A percentile compares a stretch with the other conserved stretches of the same genome.
Evolutionary conservation across 768 basidiomycete genomes (phyloP).

Genomic region (Suillus lakei): DNA sequence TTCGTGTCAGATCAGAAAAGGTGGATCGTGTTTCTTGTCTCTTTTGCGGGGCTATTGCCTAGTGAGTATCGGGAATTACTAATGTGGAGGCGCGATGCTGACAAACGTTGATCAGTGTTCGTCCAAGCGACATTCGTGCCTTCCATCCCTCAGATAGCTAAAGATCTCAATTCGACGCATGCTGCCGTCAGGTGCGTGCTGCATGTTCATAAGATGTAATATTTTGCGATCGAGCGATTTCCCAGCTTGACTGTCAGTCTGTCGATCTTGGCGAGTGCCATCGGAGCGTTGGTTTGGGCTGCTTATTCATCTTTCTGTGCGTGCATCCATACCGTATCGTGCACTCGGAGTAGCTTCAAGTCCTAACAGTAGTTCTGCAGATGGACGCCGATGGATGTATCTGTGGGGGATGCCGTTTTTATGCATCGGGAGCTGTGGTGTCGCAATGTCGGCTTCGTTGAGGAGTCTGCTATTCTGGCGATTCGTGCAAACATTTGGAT

Average conservation of each 20-base stretch:
- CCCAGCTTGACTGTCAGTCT: conserved; percentile 55
- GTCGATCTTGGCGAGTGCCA: conserved; percentile 48
- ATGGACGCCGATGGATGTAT: conserved; percentile 69
- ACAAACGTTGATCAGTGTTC: conserved; percentile 52
- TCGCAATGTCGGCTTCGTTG: conserved; percentile 50
- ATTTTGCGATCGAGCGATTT: neutral
- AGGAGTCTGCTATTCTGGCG: conserved; percentile 61
- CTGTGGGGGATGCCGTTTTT: conserved; percentile 62
- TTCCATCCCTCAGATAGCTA: conserved; percentile 73
- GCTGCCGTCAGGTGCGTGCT: conserved; percentile 55
- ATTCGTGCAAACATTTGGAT: conserved; percentile 68
- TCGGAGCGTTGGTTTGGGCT: conserved; percentile 57
- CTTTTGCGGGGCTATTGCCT: conserved; percentile 65
- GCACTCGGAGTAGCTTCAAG: neutral
- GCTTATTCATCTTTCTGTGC: conserved; percentile 55
- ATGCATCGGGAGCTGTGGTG: conserved; percentile 62
- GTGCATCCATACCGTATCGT: conserved; percentile 20
- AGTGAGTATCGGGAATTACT: conserved; percentile 42
- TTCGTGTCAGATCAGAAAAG: conserved; percentile 58
- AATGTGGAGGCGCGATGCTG: neutral
- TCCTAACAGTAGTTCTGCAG: conserved; percentile 35
- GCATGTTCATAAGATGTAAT: neutral
- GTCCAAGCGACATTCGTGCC: conserved; percentile 74
- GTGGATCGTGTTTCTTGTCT: conserved; percentile 58
- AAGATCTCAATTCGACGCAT: conserved; percentile 62